These are phyloP conservation scores for Pelargonium nanum DNA, from an alignment of 345 rosid species.

Conservation along the genomic window DNA sequence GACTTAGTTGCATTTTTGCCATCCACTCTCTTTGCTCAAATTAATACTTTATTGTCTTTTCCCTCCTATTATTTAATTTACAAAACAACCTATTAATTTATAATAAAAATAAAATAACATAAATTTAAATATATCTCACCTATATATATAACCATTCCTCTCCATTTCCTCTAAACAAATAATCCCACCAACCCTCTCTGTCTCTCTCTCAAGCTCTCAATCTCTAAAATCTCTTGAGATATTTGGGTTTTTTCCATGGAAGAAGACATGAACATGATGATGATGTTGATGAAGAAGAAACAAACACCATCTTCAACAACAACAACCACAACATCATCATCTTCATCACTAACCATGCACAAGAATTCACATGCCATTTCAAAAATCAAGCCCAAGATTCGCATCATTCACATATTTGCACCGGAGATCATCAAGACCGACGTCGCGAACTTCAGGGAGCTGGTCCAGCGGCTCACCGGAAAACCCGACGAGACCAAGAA, in stretches of 20 bases:
- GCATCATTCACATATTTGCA: constrained; percentile 79
- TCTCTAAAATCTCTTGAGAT: not conserved
- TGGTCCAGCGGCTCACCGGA: constrained; percentile 88
- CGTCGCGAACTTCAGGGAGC: constrained; percentile 71
- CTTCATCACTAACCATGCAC: constrained; percentile 35
- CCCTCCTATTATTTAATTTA: too few species aligned
- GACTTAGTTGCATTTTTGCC: not conserved
- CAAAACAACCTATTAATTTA: too few species aligned
- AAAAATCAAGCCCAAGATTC: constrained; percentile 66
- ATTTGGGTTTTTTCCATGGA: too few species aligned
- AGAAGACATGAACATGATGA: not conserved
- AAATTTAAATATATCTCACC: too few species aligned
- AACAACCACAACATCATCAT: constrained; percentile 2
- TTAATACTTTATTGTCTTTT: too few species aligned
- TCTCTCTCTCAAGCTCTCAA: constrained; percentile 11
- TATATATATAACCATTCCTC: constrained; percentile 16
- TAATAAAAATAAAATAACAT: too few species aligned
- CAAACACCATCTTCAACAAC: not conserved
- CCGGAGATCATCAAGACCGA: constrained; percentile 96
- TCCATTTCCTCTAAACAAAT: constrained; percentile 14
- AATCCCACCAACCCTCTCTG: constrained; percentile 14
- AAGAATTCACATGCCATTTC: constrained; percentile 39
- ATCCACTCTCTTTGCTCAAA: not conserved
- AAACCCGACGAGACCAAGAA: constrained; percentile 40
- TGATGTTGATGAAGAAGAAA: not conserved